Evolutionary conservation across 371 early-diverging fungal genomes (phyloP).

Genomic region (Saksenaea vasiformis): DNA sequence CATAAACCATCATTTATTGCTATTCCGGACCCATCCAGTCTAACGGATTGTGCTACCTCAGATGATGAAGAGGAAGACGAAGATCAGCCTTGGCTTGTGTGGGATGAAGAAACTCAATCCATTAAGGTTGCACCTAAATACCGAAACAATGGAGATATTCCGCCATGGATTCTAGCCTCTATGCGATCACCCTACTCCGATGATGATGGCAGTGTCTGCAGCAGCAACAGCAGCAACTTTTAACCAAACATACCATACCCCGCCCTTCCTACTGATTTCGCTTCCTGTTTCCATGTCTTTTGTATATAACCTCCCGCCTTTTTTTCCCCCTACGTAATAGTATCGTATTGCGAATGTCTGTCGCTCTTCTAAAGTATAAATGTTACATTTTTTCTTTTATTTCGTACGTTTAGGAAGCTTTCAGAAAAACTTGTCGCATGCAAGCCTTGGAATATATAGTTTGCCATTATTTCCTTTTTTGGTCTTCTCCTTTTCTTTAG

Average conservation of each 20-base stretch:
- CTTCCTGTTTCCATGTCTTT: background rate
- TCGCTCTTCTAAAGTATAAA: no score
- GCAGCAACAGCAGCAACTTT: background rate
- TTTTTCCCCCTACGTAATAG: background rate
- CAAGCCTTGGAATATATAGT: no score
- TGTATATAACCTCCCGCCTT: background rate
- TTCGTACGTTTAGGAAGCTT: no score
- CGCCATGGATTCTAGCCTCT: background rate
- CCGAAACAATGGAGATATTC: background rate
- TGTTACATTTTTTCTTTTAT: no score
- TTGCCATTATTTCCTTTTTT: no score
- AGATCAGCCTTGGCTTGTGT: background rate
- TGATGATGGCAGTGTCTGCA: background rate
- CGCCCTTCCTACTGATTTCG: background rate
- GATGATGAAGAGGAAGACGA: background rate
- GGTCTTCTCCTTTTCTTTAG: no score
- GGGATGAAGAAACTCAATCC: constrained; percentile 2
- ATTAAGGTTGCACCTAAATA: background rate
- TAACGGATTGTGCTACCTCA: background rate
- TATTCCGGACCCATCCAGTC: background rate
- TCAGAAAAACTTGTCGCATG: no score
- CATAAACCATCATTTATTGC: background rate
- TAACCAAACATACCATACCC: background rate
- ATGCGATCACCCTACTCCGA: background rate
- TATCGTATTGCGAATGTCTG: no score